phyloP scores from a whole-genome alignment of 805 yeast species.

The Zygosaccharomyces bisporus region DNA sequence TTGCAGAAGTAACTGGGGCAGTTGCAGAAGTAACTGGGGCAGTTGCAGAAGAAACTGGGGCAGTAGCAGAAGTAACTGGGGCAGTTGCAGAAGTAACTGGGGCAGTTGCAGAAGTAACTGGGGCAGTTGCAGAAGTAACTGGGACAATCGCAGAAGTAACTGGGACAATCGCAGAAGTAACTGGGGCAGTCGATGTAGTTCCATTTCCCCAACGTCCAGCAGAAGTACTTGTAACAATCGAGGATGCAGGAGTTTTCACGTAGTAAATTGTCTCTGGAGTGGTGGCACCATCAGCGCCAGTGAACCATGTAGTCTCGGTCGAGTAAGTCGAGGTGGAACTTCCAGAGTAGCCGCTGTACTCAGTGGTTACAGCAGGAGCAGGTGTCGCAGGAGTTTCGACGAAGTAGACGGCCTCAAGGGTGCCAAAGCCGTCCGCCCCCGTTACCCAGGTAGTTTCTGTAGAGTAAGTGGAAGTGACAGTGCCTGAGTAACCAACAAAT shows the following conservation, averaged over 20 bases:
- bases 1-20: background rate
- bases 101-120: background rate
- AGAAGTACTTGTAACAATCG: background rate
- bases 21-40: background rate
- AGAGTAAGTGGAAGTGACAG: background rate
- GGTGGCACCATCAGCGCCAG: conserved; percentile 5
- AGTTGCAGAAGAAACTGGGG: background rate
- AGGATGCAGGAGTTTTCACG: conserved; percentile 13
- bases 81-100: background rate
- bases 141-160: background rate
- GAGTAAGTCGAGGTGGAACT: background rate
- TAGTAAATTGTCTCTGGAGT: conserved; percentile 16
- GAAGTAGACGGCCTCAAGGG: background rate
- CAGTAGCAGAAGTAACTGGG: background rate
- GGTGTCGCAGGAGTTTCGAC: background rate
- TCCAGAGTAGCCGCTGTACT: background rate
- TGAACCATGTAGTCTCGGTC: conserved; percentile 1
- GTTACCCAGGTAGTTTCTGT: background rate
- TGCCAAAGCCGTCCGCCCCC: background rate
- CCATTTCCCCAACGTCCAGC: background rate
- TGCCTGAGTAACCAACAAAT: background rate
- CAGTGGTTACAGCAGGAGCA: background rate
- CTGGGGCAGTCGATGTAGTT: background rate
- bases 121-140: background rate
- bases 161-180: background rate